Conservation (phyloP, 2,329 filamentous ascomycete genomes). For the Mycosphaerella sp. region DNA sequence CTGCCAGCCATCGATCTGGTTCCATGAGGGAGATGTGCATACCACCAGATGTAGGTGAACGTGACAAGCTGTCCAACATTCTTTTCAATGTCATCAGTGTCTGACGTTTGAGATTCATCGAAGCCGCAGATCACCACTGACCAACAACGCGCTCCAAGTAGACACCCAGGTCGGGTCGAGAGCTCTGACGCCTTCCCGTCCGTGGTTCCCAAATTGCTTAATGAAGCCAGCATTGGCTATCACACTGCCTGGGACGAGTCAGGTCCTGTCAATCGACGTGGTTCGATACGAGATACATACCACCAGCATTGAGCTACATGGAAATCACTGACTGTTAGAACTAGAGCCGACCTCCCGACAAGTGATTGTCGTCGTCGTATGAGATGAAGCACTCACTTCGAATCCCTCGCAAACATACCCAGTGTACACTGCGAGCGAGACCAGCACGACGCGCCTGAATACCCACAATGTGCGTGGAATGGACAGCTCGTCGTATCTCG, state of each 20-base stretch:
- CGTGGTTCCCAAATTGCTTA: slow-evolving; percentile 5
- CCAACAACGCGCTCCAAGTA: slow-evolving; percentile 7
- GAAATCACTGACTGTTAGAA: too few species aligned
- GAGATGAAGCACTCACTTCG: background rate
- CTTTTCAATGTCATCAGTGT: background rate
- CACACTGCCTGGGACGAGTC: background rate
- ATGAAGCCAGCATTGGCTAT: slow-evolving; percentile 9
- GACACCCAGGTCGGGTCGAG: slow-evolving; percentile 9
- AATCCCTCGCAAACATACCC: slow-evolving; percentile 7
- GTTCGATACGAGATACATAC: too few species aligned
- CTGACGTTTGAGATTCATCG: too few species aligned
- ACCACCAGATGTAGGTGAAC: slow-evolving; percentile 8
- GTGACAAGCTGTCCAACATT: slow-evolving; percentile 9
- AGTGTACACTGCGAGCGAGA: slow-evolving; percentile 5
- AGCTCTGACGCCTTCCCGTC: slow-evolving; percentile 1
- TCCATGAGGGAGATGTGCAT: background rate
- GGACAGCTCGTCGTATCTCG: slow-evolving; percentile 9
- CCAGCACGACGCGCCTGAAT: slow-evolving; percentile 3
- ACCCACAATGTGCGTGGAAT: slow-evolving; percentile 3
- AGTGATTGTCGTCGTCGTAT: too few species aligned
- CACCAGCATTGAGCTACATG: background rate
- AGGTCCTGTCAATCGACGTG: background rate
- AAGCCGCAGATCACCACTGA: background rate
- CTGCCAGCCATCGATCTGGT: background rate
- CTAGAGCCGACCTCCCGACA: too few species aligned